These are phyloP conservation scores for Thalassiosira allenii DNA, from an alignment of 352 stramenopile species.

Conservation along the genomic window DNA sequence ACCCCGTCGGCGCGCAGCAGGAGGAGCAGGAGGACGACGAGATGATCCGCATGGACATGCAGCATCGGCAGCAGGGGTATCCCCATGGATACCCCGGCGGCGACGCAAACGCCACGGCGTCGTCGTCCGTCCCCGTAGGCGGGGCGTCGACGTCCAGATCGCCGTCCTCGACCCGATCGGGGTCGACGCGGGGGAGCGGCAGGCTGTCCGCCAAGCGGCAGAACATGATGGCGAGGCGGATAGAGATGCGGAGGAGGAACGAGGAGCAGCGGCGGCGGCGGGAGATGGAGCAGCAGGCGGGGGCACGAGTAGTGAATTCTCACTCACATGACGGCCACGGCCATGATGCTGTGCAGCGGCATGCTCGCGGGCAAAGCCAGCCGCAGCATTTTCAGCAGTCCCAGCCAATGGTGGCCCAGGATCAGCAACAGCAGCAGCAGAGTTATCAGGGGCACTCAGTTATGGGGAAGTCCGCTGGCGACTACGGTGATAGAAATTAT, in stretches of 20 bases:
- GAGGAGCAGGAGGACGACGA: conserved; percentile 5
- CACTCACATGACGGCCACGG: neutral
- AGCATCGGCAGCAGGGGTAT: neutral
- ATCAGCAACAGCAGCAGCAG: neutral
- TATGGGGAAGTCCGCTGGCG: too few relatives aligned
- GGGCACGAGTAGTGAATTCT: neutral
- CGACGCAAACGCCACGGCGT: neutral
- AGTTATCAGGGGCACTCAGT: too few relatives aligned
- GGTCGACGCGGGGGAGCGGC: neutral
- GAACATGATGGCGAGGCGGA: conserved; percentile 58
- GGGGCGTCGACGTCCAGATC: neutral
- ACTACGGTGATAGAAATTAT: too few relatives aligned
- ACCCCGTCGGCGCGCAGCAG: neutral
- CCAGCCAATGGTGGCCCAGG: neutral
- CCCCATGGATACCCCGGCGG: neutral
- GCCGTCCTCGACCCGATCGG: neutral
- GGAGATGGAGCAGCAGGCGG: conserved; percentile 18
- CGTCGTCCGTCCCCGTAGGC: neutral
- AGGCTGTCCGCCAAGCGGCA: conserved; percentile 20
- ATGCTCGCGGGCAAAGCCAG: neutral
- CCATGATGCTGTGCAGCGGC: neutral
- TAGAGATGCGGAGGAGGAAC: conserved; percentile 42
- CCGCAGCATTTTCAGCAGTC: neutral
- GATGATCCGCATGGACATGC: neutral
- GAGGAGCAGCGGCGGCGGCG: conserved; percentile 38